These are phyloP conservation scores for Penicillium sp. DNA, from an alignment of 2,329 filamentous ascomycete genomes.

Conservation along the genomic window DNA sequence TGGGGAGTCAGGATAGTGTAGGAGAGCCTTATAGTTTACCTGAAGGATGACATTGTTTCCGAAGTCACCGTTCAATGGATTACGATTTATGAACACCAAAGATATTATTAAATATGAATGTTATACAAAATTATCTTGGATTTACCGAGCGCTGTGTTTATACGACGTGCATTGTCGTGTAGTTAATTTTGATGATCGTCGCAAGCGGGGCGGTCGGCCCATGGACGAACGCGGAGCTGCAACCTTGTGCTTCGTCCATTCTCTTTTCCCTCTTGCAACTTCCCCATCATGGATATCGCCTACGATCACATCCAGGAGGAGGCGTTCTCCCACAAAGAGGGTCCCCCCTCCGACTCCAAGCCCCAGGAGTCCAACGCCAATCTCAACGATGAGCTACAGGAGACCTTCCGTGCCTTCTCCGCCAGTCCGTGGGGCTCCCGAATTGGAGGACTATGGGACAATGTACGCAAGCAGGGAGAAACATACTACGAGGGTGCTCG, in stretches of 20 bases:
- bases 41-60: slow-evolving; percentile 14
- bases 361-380: slow-evolving; percentile 43
- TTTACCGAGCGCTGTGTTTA: neutral
- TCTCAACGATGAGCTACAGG: slow-evolving; percentile 85
- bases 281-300: slow-evolving; percentile 75
- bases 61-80: neutral
- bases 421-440: slow-evolving; percentile 85
- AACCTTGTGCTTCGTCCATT: slow-evolving; percentile 15
- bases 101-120: neutral
- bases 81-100: slow-evolving; percentile 13
- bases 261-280: slow-evolving; percentile 1
- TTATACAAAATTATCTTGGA: neutral
- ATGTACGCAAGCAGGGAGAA: slow-evolving; percentile 91
- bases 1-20: slow-evolving; percentile 37
- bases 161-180: neutral
- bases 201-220: slow-evolving; percentile 30
- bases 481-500: slow-evolving; percentile 79
- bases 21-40: slow-evolving; percentile 36
- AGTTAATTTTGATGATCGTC: slow-evolving; percentile 1
- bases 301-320: slow-evolving; percentile 97
- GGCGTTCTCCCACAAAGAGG: slow-evolving; percentile 58
- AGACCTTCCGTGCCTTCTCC: slow-evolving; percentile 92
- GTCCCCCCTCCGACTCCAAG: slow-evolving; percentile 41
- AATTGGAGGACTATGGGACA: slow-evolving; percentile 84
- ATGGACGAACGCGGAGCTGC: slow-evolving; percentile 29